phyloP scores from a whole-genome alignment of 169 alveolate species.

The Toxoplasma gondii region DNA sequence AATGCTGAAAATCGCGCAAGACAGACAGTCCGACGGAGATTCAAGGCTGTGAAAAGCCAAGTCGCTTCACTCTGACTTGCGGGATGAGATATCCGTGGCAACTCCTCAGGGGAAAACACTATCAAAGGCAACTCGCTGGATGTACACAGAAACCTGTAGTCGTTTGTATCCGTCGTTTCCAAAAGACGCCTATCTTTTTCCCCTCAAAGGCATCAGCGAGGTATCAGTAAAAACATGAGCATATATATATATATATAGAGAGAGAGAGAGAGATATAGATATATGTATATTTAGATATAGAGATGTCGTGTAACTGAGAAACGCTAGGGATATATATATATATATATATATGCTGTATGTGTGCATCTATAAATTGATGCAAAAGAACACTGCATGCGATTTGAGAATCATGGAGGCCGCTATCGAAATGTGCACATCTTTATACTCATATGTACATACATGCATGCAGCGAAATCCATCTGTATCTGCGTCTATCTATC shows the following conservation, averaged over 20 bases:
- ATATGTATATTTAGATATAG: not conserved
- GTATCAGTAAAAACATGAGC: too few relatives aligned
- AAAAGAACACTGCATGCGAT: not conserved
- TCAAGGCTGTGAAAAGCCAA: not conserved
- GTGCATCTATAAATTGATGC: not conserved
- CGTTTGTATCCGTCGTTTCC: too few relatives aligned
- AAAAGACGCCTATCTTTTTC: too few relatives aligned
- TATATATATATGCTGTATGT: too few relatives aligned
- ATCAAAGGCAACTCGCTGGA: not conserved
- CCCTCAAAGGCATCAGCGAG: too few relatives aligned
- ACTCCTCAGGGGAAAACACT: too few relatives aligned
- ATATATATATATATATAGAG: too few relatives aligned
- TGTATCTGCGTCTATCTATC: not conserved
- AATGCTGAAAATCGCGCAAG: constrained; percentile 42
- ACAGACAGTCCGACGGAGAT: not conserved
- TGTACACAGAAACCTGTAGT: not conserved
- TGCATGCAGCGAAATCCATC: not conserved
- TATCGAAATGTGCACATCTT: not conserved
- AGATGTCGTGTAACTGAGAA: not conserved
- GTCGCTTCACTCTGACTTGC: not conserved
- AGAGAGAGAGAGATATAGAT: not conserved
- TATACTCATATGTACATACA: not conserved
- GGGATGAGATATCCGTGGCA: not conserved
- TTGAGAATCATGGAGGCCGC: not conserved
- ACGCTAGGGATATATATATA: not conserved